A percentile compares a stretch with the other conserved stretches of the same genome.
phyloP scores from a whole-genome alignment of 352 stramenopile species.

The Phytophthora melonis region DNA sequence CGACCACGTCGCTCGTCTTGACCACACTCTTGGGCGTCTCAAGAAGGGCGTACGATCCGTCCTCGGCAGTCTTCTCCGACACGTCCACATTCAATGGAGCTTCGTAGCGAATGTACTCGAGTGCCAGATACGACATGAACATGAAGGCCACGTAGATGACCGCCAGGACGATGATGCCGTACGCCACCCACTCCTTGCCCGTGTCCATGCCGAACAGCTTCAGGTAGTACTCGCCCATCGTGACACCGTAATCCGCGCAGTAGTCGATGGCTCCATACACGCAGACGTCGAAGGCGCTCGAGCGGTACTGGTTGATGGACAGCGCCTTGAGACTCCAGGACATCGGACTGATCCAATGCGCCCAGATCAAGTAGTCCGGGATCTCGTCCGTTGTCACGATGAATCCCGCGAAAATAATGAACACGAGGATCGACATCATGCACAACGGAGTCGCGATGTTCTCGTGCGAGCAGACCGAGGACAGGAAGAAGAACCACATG shows the following conservation, averaged over 20 bases:
- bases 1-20: not conserved
- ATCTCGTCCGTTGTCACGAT: too few relatives aligned
- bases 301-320: conserved; percentile 38
- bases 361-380: not conserved
- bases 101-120: not conserved
- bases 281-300: conserved; percentile 30
- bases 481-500: conserved; percentile 18
- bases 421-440: too few relatives aligned
- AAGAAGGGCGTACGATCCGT: not conserved
- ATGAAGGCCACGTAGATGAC: conserved; percentile 21
- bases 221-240: conserved; percentile 40
- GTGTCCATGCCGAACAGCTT: conserved; percentile 12
- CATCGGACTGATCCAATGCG: conserved; percentile 42
- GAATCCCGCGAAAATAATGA: too few relatives aligned
- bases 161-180: conserved; percentile 20
- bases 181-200: conserved; percentile 13
- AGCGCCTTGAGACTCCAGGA: conserved; percentile 23
- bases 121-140: conserved; percentile 1
- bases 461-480: conserved; percentile 2
- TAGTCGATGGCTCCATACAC: conserved; percentile 31
- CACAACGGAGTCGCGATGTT: conserved; percentile 1
- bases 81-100: not conserved
- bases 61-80: not conserved
- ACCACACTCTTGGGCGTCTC: not conserved
- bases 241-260: conserved; percentile 25